phyloP scores from a whole-genome alignment of 768 basidiomycete genomes.

The Calocera cornea region DNA sequence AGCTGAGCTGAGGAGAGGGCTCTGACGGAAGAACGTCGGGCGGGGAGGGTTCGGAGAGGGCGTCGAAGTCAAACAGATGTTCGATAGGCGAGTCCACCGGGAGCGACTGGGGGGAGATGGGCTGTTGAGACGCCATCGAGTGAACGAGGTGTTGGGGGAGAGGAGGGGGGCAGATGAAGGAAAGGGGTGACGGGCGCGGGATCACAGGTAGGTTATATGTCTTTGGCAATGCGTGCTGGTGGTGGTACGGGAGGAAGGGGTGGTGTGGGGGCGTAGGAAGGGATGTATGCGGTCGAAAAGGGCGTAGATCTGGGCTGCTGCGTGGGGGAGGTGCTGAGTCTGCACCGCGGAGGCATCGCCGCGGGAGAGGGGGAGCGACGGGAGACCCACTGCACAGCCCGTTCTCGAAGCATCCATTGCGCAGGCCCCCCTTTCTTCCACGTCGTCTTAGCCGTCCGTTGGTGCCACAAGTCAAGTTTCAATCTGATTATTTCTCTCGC shows the following conservation, averaged over 20 bases:
- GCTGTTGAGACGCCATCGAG: neutral
- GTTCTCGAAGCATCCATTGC: conserved; percentile 1
- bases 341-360: conserved; percentile 4
- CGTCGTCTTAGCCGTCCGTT: neutral
- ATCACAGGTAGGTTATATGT: neutral
- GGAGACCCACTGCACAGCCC: neutral
- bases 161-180: neutral
- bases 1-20: neutral
- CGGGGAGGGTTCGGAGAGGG: neutral
- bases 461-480: neutral
- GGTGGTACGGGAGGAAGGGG: conserved; percentile 1
- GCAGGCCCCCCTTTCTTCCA: neutral
- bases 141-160: neutral
- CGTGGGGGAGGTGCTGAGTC: neutral
- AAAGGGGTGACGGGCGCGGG: neutral
- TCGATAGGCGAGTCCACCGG: conserved; percentile 2
- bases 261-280: neutral
- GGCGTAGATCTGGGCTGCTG: neutral
- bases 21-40: neutral
- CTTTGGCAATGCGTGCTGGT: neutral
- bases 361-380: neutral
- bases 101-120: neutral
- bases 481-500: neutral
- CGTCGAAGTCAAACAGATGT: conserved; percentile 1
- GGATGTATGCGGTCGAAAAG: neutral